Conservation (phyloP, 2,329 filamentous ascomycete genomes). For the Aureobasidium namibiae region DNA sequence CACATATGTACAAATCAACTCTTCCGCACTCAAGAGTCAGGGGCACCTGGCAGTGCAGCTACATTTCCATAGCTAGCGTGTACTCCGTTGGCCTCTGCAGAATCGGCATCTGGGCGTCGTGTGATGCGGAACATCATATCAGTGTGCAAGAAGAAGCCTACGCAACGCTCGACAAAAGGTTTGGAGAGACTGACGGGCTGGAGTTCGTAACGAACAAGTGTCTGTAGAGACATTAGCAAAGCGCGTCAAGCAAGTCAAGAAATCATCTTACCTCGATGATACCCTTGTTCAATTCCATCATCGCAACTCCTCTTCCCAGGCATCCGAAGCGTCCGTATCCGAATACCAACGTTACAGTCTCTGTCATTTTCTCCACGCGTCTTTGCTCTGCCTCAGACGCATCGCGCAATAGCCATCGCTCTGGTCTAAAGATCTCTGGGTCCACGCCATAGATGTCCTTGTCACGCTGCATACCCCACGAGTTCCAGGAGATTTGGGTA, state of each 20-base stretch:
- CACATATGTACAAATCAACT: neutral
- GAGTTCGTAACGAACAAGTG: slow-evolving; percentile 29
- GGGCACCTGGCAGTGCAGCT: slow-evolving; percentile 21
- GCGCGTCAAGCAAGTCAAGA: neutral
- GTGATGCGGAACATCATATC: slow-evolving; percentile 31
- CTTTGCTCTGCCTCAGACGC: slow-evolving; percentile 22
- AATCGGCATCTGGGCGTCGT: slow-evolving; percentile 19
- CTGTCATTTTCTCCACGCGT: slow-evolving; percentile 26
- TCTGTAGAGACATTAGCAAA: slow-evolving; percentile 18
- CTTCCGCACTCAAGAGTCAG: slow-evolving; percentile 11
- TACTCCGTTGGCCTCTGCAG: neutral
- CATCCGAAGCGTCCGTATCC: slow-evolving; percentile 31
- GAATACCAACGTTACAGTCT: slow-evolving; percentile 29
- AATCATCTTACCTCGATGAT: slow-evolving; percentile 27
- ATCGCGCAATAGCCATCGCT: slow-evolving; percentile 28
- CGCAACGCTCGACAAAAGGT: slow-evolving; percentile 29
- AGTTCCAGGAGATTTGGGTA: slow-evolving; percentile 32
- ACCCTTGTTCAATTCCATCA: slow-evolving; percentile 32
- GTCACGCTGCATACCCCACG: slow-evolving; percentile 30
- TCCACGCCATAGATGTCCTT: slow-evolving; percentile 30
- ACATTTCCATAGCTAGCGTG: slow-evolving; percentile 15
- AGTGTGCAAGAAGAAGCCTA: slow-evolving; percentile 30
- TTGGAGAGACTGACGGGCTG: slow-evolving; percentile 30
- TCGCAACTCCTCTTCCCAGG: slow-evolving; percentile 29
- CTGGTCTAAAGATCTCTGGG: slow-evolving; percentile 30